These are phyloP conservation scores for Ogataea pignaliae DNA, from an alignment of 805 yeast genomes.

Conservation along the genomic window DNA sequence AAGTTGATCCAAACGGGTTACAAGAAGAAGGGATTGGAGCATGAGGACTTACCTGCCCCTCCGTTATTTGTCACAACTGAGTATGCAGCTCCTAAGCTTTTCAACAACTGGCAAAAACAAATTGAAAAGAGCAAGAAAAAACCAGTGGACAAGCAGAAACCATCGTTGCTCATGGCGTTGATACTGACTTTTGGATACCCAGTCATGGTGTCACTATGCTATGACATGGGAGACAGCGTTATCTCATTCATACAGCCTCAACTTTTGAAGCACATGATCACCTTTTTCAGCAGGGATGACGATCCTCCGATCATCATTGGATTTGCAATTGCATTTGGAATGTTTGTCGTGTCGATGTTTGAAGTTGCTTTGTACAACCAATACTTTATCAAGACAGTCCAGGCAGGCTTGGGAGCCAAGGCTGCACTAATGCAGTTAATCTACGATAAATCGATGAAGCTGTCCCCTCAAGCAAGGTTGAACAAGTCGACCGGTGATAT, in stretches of 20 bases:
- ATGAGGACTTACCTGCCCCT: conserved; percentile 39
- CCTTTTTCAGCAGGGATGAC: conserved; percentile 33
- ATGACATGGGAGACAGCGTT: conserved; percentile 36
- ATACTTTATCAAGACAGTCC: conserved; percentile 53
- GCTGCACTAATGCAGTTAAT: conserved; percentile 64
- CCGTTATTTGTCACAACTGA: conserved; percentile 34
- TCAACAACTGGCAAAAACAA: conserved; percentile 33
- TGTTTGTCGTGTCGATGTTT: conserved; percentile 58
- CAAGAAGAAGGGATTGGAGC: conserved; percentile 28
- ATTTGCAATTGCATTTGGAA: conserved; percentile 52
- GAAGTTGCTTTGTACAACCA: conserved; percentile 66
- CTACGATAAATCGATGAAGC: conserved; percentile 61
- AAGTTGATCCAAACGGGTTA: conserved; percentile 72
- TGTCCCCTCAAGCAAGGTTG: conserved; percentile 64
- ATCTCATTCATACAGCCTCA: conserved; percentile 51
- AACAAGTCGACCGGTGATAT: conserved; percentile 72
- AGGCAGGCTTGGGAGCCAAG: conserved; percentile 61
- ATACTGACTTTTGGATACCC: conserved; percentile 35
- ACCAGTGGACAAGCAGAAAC: conserved; percentile 15
- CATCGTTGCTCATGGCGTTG: conserved; percentile 33
- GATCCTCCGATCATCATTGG: conserved; percentile 54
- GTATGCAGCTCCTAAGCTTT: conserved; percentile 28
- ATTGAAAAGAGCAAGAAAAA: conserved; percentile 16
- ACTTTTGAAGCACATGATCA: conserved; percentile 45
- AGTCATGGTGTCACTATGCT: conserved; percentile 30